These are phyloP conservation scores for Malbranchea cinnamomea DNA, from an alignment of 2,329 filamentous ascomycete genomes.

Conservation along the genomic window DNA sequence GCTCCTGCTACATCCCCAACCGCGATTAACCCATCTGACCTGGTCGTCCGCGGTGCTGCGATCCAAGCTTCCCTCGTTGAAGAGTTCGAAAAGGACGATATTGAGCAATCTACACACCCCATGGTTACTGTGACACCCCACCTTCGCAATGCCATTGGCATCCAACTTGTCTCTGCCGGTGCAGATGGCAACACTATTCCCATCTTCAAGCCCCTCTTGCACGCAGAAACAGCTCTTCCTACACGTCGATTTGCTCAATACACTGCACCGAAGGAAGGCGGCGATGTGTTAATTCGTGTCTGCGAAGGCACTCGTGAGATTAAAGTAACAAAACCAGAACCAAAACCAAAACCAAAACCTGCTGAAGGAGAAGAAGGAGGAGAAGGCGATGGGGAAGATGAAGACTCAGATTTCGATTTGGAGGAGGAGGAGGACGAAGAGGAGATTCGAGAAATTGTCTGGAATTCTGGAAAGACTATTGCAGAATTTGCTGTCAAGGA, in stretches of 20 bases:
- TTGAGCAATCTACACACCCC: slow-evolving; percentile 90
- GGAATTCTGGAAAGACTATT: slow-evolving; percentile 71
- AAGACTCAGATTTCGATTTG: slow-evolving; percentile 46
- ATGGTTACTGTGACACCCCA: slow-evolving; percentile 91
- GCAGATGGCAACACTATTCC: slow-evolving; percentile 41
- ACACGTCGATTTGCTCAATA: slow-evolving; percentile 75
- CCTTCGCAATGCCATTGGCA: slow-evolving; percentile 74
- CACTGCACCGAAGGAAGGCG: slow-evolving; percentile 59
- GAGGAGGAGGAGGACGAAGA: slow-evolving; percentile 62
- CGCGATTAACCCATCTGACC: slow-evolving; percentile 87
- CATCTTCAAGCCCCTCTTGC: slow-evolving; percentile 66
- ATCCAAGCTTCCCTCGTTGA: slow-evolving; percentile 90
- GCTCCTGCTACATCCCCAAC: slow-evolving; percentile 64
- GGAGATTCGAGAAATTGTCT: slow-evolving; percentile 77
- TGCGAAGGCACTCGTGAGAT: slow-evolving; percentile 83
- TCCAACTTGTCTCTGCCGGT: slow-evolving; percentile 44
- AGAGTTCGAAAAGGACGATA: slow-evolving; percentile 86
- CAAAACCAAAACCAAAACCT: slow-evolving; percentile 47
- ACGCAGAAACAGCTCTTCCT: slow-evolving; percentile 76
- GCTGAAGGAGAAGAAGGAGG: slow-evolving; percentile 44
- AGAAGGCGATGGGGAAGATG: slow-evolving; percentile 43
- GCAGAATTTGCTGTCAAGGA: slow-evolving; percentile 74
- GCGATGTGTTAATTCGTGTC: slow-evolving; percentile 76
- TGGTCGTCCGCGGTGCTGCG: slow-evolving; percentile 75
- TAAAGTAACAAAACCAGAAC: slow-evolving; percentile 79